Evolutionary conservation across 1,284 basidiomycete species (phyloP).

Genomic region (Kalmanozyma brasiliensis): DNA sequence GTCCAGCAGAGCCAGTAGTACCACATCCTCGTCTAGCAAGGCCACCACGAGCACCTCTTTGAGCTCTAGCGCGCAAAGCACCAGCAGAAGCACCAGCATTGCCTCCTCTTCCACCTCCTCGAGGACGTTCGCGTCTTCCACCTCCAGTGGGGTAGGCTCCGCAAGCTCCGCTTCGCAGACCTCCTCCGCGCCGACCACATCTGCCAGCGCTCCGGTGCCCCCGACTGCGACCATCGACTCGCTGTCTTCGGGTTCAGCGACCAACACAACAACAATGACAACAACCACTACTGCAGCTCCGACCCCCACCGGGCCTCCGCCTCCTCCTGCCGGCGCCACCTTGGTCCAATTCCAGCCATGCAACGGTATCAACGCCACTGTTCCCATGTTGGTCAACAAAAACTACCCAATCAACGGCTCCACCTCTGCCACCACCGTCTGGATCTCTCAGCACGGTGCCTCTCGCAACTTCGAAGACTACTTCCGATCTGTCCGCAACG

Average conservation of each 20-base stretch:
- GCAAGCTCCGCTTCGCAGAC: too few relatives aligned
- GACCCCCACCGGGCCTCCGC: conserved; percentile 1
- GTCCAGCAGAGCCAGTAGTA: not conserved
- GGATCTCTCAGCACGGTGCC: conserved; percentile 50
- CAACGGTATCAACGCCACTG: conserved; percentile 3
- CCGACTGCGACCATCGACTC: too few relatives aligned
- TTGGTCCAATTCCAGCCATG: conserved; percentile 34
- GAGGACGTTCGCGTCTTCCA: too few relatives aligned
- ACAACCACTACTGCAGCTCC: not conserved
- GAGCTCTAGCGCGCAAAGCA: too few relatives aligned
- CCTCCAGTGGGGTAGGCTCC: too few relatives aligned
- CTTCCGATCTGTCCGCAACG: conserved; percentile 37
- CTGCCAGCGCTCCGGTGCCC: not conserved
- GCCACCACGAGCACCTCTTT: too few relatives aligned
- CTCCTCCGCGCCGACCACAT: too few relatives aligned
- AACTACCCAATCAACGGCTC: conserved; percentile 26
- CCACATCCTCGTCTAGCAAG: not conserved
- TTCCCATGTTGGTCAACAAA: conserved; percentile 50
- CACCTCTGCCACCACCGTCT: conserved; percentile 22
- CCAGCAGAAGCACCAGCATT: too few relatives aligned
- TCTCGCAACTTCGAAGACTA: conserved; percentile 43
- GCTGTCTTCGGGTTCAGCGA: too few relatives aligned
- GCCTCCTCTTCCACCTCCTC: too few relatives aligned
- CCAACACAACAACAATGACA: too few relatives aligned
- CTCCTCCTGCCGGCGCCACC: conserved; percentile 21